Conservation (phyloP, 352 stramenopile species). For the Globisporangium nagaii region DNA sequence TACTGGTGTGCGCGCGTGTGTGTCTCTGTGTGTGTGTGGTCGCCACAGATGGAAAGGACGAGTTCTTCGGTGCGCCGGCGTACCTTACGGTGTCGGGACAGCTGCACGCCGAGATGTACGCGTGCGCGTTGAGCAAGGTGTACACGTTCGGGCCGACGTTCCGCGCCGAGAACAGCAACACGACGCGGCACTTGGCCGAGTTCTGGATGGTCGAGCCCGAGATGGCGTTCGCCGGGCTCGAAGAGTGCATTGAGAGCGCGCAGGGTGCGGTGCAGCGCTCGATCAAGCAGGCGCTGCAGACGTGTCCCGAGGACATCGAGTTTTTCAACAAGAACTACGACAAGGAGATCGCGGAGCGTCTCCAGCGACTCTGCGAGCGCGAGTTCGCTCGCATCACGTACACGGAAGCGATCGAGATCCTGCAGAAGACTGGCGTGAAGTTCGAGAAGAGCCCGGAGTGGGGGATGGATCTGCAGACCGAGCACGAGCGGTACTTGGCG, state of each 20-base stretch:
- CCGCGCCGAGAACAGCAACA: constrained; percentile 98
- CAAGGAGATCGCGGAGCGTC: constrained; percentile 70
- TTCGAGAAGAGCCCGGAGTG: constrained; percentile 88
- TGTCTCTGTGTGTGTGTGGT: not conserved
- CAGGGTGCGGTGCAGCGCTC: constrained; percentile 90
- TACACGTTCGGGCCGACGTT: constrained; percentile 99
- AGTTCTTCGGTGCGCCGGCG: constrained; percentile 94
- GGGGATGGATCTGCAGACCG: constrained; percentile 96
- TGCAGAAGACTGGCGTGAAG: constrained; percentile 78
- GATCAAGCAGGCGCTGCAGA: constrained; percentile 74
- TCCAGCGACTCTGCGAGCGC: constrained; percentile 74
- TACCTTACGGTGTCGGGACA: constrained; percentile 91
- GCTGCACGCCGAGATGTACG: constrained; percentile 96
- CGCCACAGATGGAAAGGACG: constrained; percentile 86
- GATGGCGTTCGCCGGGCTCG: constrained; percentile 76
- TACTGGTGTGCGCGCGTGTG: too few relatives aligned
- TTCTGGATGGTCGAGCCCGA: constrained; percentile 99
- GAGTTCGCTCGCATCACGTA: constrained; percentile 95
- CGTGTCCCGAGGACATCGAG: constrained; percentile 87
- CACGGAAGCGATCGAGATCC: constrained; percentile 90
- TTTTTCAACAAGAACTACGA: constrained; percentile 94
- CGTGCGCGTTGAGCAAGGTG: constrained; percentile 95
- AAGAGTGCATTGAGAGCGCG: constrained; percentile 92
- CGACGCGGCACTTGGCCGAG: constrained; percentile 94
- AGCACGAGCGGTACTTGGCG: constrained; percentile 95